Percentiles rank a stretch among this genome's conserved stretches.
phyloP scores from a whole-genome alignment of 768 basidiomycete genomes.

The Lactarius psammicola region DNA sequence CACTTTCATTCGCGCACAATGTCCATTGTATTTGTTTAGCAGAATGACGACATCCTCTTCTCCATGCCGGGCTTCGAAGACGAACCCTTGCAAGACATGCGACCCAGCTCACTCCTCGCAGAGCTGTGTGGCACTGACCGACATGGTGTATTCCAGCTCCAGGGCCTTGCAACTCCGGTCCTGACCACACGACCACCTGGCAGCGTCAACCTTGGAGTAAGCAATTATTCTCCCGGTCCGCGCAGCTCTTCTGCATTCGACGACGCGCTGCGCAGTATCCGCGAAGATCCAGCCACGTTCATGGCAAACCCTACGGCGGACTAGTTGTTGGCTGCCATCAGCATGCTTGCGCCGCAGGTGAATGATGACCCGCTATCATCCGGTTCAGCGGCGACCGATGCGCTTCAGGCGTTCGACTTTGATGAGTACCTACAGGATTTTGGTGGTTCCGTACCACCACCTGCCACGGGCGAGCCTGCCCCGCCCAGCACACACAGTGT shows the following conservation, averaged over 20 bases:
- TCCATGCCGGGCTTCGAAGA: conserved; percentile 4
- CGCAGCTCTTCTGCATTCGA: conserved; percentile 1
- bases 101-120: background rate
- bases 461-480: background rate
- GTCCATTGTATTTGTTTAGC: background rate
- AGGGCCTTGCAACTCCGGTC: background rate
- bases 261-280: background rate
- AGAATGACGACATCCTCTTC: conserved; percentile 3
- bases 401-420: conserved; percentile 9
- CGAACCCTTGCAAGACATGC: background rate
- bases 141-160: background rate
- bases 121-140: background rate
- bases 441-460: background rate
- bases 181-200: conserved; percentile 10
- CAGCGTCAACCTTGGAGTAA: conserved; percentile 16
- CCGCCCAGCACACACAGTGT: background rate
- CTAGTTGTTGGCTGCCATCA: conserved; percentile 5
- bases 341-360: background rate
- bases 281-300: conserved; percentile 10
- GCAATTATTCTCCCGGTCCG: conserved; percentile 2
- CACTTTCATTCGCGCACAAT: too few species aligned
- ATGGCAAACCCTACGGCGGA: conserved; percentile 12
- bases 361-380: background rate
- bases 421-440: conserved; percentile 20
- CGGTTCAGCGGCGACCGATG: background rate